Evolutionary conservation across 768 basidiomycete species (phyloP).

Genomic region (Lyophyllum atratum): DNA sequence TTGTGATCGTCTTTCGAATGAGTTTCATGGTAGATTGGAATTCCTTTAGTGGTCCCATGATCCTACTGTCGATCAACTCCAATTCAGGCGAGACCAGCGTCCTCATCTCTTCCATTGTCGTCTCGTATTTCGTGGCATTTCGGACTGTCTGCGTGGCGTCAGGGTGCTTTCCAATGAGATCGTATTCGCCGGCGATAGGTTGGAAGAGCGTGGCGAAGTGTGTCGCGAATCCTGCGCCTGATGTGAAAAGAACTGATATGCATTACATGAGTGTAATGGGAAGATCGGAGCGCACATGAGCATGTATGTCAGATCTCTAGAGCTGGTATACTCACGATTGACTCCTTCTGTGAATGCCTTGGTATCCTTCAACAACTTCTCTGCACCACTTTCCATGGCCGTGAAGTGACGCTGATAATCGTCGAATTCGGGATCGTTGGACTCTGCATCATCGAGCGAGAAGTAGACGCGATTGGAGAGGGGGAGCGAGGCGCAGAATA

Average conservation of each 20-base stretch:
- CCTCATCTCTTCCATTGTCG: slow-evolving; percentile 80
- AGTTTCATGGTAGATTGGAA: slow-evolving; percentile 82
- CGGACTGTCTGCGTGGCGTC: slow-evolving; percentile 74
- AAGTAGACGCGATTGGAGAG: background rate
- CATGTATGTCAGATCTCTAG: background rate
- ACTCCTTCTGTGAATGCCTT: slow-evolving; percentile 86
- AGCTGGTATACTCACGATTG: slow-evolving; percentile 47
- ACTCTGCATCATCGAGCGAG: slow-evolving; percentile 44
- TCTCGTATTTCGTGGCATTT: slow-evolving; percentile 73
- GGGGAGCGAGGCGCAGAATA: background rate
- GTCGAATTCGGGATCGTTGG: slow-evolving; percentile 87
- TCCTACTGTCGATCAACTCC: slow-evolving; percentile 88
- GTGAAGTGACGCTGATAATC: slow-evolving; percentile 81
- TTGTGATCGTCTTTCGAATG: slow-evolving; percentile 92
- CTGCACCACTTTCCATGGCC: slow-evolving; percentile 75
- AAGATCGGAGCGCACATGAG: background rate
- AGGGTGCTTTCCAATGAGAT: slow-evolving; percentile 77
- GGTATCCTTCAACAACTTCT: slow-evolving; percentile 91
- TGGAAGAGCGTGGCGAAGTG: slow-evolving; percentile 67
- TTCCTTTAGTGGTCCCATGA: slow-evolving; percentile 87
- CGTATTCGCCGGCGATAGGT: slow-evolving; percentile 75
- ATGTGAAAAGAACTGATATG: slow-evolving; percentile 60
- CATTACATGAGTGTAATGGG: slow-evolving; percentile 1
- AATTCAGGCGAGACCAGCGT: slow-evolving; percentile 83
- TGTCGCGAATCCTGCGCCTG: slow-evolving; percentile 61